A percentile compares a stretch with the other conserved stretches of the same genome.
Evolutionary conservation across 345 rosid genomes (phyloP).

Genomic region (Salix koriyanagi): DNA sequence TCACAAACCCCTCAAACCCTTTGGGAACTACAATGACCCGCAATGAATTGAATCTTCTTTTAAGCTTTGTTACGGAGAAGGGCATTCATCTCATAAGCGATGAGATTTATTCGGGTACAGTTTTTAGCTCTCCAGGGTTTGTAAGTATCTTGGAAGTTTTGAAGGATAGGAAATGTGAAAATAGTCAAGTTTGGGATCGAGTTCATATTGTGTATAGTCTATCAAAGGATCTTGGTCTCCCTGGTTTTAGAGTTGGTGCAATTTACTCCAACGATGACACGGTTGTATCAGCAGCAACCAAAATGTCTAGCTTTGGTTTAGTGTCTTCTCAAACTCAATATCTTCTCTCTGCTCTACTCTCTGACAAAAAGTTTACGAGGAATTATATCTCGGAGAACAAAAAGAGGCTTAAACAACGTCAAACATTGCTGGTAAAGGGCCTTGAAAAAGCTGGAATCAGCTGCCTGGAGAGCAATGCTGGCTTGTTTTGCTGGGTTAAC

Average conservation of each 20-base stretch:
- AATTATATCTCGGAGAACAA: slow-evolving; percentile 16
- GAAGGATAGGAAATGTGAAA: background rate
- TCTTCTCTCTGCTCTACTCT: slow-evolving; percentile 14
- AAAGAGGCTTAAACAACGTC: slow-evolving; percentile 15
- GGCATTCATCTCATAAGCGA: slow-evolving; percentile 27
- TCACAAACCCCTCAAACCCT: slow-evolving; percentile 34
- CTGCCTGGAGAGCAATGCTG: slow-evolving; percentile 25
- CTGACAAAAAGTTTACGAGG: slow-evolving; percentile 10
- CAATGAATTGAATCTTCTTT: slow-evolving; percentile 17
- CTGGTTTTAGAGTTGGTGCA: slow-evolving; percentile 31
- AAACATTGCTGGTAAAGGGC: slow-evolving; percentile 16
- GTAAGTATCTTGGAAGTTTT: slow-evolving; percentile 23
- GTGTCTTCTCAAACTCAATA: slow-evolving; percentile 32
- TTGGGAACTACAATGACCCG: slow-evolving; percentile 23
- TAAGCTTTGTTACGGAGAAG: slow-evolving; percentile 13
- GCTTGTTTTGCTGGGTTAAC: slow-evolving; percentile 34
- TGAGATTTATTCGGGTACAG: slow-evolving; percentile 27
- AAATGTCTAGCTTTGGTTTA: slow-evolving; percentile 33
- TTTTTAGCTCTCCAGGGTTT: slow-evolving; percentile 19
- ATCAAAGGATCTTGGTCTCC: slow-evolving; percentile 28
- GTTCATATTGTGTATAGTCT: slow-evolving; percentile 27
- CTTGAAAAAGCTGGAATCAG: slow-evolving; percentile 19
- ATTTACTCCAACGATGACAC: slow-evolving; percentile 23
- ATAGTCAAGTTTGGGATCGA: slow-evolving; percentile 3
- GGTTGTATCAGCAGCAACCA: slow-evolving; percentile 25